Evolutionary conservation across 116 monocot genomes (phyloP).

Genomic region (Papilionanthe hybrid): DNA sequence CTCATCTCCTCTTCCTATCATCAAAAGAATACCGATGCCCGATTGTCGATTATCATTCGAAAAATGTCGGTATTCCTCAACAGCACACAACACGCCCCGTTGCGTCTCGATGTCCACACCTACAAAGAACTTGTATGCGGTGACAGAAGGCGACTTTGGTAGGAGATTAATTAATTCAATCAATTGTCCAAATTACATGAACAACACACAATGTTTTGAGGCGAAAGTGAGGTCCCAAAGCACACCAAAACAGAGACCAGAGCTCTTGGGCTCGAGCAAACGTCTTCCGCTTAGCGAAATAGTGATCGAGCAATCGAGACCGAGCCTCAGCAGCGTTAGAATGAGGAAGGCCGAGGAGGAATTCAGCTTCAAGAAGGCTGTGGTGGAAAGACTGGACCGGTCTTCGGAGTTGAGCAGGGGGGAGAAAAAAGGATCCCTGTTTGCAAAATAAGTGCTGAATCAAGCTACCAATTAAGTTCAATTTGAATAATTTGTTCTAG

Average conservation of each 20-base stretch:
- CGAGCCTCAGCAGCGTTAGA: conserved; percentile 52
- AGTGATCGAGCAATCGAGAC: conserved; percentile 42
- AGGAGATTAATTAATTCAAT: conserved; percentile 16
- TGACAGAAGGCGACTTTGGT: conserved; percentile 3
- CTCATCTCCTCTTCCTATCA: conserved; percentile 36
- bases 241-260: conserved; percentile 84
- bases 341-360: conserved; percentile 59
- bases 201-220: conserved; percentile 61
- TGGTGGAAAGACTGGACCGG: conserved; percentile 22
- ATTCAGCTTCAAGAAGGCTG: conserved; percentile 47
- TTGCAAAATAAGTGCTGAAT: conserved; percentile 9
- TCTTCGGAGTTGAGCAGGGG: neutral
- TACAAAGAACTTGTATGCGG: conserved; percentile 32
- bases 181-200: conserved; percentile 59
- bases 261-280: conserved; percentile 43
- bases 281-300: conserved; percentile 54
- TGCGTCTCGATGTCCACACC: conserved; percentile 41
- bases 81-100: conserved; percentile 77
- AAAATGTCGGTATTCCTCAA: conserved; percentile 45
- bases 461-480: neutral
- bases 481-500: neutral
- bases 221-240: conserved; percentile 76
- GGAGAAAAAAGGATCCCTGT: neutral
- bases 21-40: conserved; percentile 26
- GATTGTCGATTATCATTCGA: conserved; percentile 31